Conservation (phyloP, 2,329 filamentous ascomycete species). For the Paecilomyces variotii region DNA sequence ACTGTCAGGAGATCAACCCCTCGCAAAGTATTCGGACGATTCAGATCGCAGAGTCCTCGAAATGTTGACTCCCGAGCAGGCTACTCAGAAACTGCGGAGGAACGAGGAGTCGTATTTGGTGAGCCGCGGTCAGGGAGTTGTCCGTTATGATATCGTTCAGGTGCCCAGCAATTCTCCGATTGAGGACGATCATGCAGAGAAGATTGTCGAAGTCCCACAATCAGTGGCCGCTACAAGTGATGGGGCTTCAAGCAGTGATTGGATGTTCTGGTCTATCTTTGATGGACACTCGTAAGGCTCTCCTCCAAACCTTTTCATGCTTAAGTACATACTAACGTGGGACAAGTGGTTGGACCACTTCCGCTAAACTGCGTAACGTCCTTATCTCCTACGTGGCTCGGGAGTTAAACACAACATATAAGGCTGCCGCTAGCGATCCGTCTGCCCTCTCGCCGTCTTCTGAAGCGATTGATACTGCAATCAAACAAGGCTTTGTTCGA, state of each 20-base stretch:
- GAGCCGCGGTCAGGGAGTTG: conserved; percentile 79
- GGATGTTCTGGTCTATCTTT: conserved; percentile 99
- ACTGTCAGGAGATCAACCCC: conserved; percentile 73
- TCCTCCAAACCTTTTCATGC: background rate
- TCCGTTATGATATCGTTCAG: conserved; percentile 91
- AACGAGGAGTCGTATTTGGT: conserved; percentile 90
- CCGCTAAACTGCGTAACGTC: conserved; percentile 85
- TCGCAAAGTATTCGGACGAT: conserved; percentile 81
- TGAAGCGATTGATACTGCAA: conserved; percentile 78
- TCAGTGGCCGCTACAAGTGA: conserved; percentile 48
- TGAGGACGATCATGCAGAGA: conserved; percentile 96
- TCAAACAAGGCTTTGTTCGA: conserved; percentile 82
- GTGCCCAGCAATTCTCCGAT: conserved; percentile 95
- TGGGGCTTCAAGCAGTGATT: conserved; percentile 62
- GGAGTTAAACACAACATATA: conserved; percentile 88
- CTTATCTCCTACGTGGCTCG: conserved; percentile 88
- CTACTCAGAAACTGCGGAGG: conserved; percentile 76
- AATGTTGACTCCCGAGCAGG: conserved; percentile 94
- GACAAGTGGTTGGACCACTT: conserved; percentile 87
- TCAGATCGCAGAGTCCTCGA: conserved; percentile 80
- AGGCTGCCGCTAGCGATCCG: conserved; percentile 55
- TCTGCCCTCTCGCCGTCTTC: conserved; percentile 58
- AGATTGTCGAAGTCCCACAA: conserved; percentile 83
- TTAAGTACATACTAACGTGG: conserved; percentile 10
- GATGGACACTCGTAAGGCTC: conserved; percentile 79